Evolutionary conservation across 371 early-diverging fungal species (phyloP), one percentile per base, ranked within the genome.

Genomic region (Capillidium heterosporum): DNA sequence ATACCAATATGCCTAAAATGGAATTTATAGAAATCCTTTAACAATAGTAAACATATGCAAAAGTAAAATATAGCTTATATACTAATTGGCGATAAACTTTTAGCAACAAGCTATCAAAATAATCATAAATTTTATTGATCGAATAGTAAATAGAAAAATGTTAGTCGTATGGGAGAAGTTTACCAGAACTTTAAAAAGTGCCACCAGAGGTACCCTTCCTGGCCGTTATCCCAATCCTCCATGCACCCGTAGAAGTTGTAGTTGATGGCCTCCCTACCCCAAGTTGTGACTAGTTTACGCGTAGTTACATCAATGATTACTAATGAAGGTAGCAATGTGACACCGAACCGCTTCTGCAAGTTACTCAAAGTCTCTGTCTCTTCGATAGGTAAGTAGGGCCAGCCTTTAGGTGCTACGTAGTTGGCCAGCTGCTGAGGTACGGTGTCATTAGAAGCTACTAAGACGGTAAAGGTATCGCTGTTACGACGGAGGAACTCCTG

Each of bases 231-330:
- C 59, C 59, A 58, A 24, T 58, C 59, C 40, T 41, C 28, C 3
- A 51, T 13, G 28, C 59, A 58, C 28, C 24, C 26, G 11, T 51
- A 26, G 2, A 21, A 19, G 42, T 58, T 58, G n/a, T 58, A 46
- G 3, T 2, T 3, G n/a, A 58, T 41, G 19, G 59, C 59, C 27
- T 23, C 31, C 7, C 59, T 24, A 11, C 59, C 59, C 59, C 59
- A 58, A 1, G 51, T 51, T 3, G 52, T 58, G 31, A 58, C 32
- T 3, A 52, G 15, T 32, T 50, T n/a, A 32, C 46, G n/a, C 2
- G 51, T 41, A 4, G n/a, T 32, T 17, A 32, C 28, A 52, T 58
- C 26, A 7, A 52, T 7, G 31, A 58, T 52, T 8, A 24, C 19
- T 11, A 50, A 32, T 8, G 41, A 21, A 5, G 59, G 59, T 15